Base-by-base conservation (phyloP, 2,329 filamentous ascomycete genomes). In the Botryotinia globosa region DNA sequence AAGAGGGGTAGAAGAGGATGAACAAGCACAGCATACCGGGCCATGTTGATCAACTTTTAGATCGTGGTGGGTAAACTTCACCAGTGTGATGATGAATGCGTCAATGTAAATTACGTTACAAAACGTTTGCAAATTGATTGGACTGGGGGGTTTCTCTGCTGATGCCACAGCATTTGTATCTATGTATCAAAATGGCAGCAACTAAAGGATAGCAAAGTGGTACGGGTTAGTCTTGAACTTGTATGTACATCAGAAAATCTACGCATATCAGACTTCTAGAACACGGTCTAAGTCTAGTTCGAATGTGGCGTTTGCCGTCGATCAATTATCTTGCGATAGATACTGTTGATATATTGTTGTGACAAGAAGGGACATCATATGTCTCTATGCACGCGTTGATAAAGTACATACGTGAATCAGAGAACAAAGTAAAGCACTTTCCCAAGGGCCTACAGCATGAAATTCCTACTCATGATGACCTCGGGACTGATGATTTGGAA, bases 21-120 rank as follows among this genome's bases (percentile, higher is more conserved):
- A 56, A 25, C 20, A 37, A 56, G 45, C n/a, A 18, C 37, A 42
- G 37, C n/a, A 20, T n/a, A 32, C 6, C 61, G 25, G 29, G 18
- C n/a, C 16, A 56, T 56, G 10, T 32, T 56, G 18, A 58, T 32
- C 25, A 56, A 68, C 6, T 56, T 22, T 20, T 68, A 39, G 54
- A 22, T 44, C 56, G n/a, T 68, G 25, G 10, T 32, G 65, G 25
- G 9, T 32, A 29, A 64, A 64, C 25, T 64, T 44, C 29, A 45
- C n/a, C n/a, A 54, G 25, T 42, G 48, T 39, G 45, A 67, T 56
- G 34, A 29, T 67, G 32, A 3, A 68, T 68, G 39, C 18, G 18
- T 42, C 65, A 56, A 68, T 68, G 65, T 68, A 68, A 56, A 68
- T 32, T 44, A 68, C 56, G 37, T 58, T 42, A 68, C 18, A 56